Evolutionary conservation across 768 basidiomycete genomes (phyloP).

Genomic region (Candolleomyces efflorescens): DNA sequence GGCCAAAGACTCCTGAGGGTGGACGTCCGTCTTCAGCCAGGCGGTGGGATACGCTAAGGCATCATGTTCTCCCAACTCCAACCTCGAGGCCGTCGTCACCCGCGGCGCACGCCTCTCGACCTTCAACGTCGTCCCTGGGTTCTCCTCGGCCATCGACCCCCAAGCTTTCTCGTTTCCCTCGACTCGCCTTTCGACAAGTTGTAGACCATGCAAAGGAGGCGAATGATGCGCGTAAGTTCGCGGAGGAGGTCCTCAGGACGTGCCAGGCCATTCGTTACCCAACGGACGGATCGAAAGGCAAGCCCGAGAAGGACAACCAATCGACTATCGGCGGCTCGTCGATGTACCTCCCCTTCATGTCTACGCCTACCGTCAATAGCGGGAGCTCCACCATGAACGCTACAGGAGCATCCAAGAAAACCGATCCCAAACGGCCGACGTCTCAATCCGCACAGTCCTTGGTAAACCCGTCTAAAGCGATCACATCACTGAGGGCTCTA

Average conservation of each 20-base stretch:
- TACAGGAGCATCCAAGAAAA: constrained; percentile 8
- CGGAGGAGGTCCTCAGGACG: constrained; percentile 52
- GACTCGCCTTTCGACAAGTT: constrained; percentile 57
- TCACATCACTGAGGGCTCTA: constrained; percentile 37
- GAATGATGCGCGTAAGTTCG: constrained; percentile 47
- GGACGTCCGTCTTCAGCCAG: neutral
- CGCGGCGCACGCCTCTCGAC: constrained; percentile 8
- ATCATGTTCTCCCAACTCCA: constrained; percentile 44
- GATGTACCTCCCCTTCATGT: constrained; percentile 39
- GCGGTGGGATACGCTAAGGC: constrained; percentile 51
- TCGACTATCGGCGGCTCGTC: constrained; percentile 25
- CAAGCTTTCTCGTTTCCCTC: constrained; percentile 47
- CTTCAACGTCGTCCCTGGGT: constrained; percentile 15
- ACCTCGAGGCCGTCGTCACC: constrained; percentile 26
- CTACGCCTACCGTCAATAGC: constrained; percentile 10
- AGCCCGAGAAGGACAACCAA: constrained; percentile 9
- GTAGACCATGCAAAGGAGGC: constrained; percentile 60
- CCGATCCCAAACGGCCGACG: neutral
- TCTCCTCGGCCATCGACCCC: constrained; percentile 28
- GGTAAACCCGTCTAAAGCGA: neutral
- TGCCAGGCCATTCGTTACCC: constrained; percentile 50
- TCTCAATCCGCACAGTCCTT: neutral
- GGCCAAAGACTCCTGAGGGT: constrained; percentile 5
- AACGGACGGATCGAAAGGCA: constrained; percentile 27
- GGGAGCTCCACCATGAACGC: neutral